Conservation (phyloP, 2,329 filamentous ascomycete genomes). For the Albifimbria verrucaria region DNA sequence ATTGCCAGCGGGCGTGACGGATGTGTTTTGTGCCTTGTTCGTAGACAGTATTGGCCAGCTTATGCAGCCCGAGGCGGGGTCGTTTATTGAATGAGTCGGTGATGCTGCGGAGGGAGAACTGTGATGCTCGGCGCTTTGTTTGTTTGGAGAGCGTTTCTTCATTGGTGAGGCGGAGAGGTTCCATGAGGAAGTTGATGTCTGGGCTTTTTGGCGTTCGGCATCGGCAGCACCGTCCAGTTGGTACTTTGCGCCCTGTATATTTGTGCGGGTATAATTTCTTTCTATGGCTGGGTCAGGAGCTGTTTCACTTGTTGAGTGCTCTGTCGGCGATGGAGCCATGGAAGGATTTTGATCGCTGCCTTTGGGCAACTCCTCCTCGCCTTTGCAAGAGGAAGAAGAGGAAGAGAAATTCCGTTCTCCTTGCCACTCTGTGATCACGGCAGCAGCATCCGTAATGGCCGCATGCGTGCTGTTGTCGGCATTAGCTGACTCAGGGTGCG, state of each 20-base stretch:
- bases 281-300: constrained; percentile 7
- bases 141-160: constrained; percentile 10
- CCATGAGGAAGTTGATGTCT: background rate
- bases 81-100: constrained; percentile 21
- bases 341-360: too few species aligned
- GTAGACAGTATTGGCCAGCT: constrained; percentile 24
- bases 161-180: constrained; percentile 5
- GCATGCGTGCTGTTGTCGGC: constrained; percentile 14
- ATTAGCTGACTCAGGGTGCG: constrained; percentile 6
- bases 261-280: background rate
- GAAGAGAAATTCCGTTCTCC: constrained; percentile 20
- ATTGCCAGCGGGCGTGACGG: constrained; percentile 18
- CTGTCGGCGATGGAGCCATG: too few species aligned
- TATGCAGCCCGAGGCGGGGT: constrained; percentile 23
- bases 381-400: too few species aligned
- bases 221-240: constrained; percentile 23
- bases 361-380: too few species aligned
- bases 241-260: constrained; percentile 8
- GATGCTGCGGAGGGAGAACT: constrained; percentile 26
- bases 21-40: constrained; percentile 21
- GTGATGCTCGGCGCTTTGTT: constrained; percentile 28
- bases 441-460: constrained; percentile 19
- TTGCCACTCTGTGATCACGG: constrained; percentile 22
- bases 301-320: constrained; percentile 23
- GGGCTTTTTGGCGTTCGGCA: constrained; percentile 12